A percentile compares a stretch with the other conserved stretches of the same genome.
Evolutionary conservation across 2,329 filamentous ascomycete genomes (phyloP).

Genomic region (Fusarium secorum): DNA sequence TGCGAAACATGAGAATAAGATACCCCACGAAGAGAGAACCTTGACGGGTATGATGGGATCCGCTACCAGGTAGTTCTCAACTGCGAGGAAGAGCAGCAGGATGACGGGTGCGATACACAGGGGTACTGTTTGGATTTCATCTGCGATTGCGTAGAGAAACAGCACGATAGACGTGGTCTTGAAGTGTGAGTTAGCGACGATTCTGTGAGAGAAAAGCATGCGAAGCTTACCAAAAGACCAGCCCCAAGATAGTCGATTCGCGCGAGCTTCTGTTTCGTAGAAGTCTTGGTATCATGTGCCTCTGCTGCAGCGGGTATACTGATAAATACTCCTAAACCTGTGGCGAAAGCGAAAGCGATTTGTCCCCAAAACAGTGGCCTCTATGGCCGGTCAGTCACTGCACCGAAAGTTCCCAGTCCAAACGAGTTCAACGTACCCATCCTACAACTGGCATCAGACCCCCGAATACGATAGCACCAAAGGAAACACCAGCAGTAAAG

Average conservation of each 20-base stretch:
- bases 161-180: slow-evolving; percentile 72
- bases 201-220: not conserved
- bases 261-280: slow-evolving; percentile 63
- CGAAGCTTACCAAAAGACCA: slow-evolving; percentile 63
- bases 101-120: slow-evolving; percentile 65
- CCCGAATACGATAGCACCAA: slow-evolving; percentile 75
- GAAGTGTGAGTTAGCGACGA: not conserved
- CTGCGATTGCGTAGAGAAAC: slow-evolving; percentile 75
- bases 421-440: slow-evolving; percentile 65
- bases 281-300: slow-evolving; percentile 27
- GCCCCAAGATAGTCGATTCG: slow-evolving; percentile 80
- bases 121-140: slow-evolving; percentile 65
- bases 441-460: slow-evolving; percentile 69
- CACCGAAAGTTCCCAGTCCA: not conserved
- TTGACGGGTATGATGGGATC: slow-evolving; percentile 80
- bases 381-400: slow-evolving; percentile 49
- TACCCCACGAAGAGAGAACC: slow-evolving; percentile 73
- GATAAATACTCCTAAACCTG: slow-evolving; percentile 69
- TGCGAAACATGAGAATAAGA: slow-evolving; percentile 75
- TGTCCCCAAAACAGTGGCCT: slow-evolving; percentile 78
- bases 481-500: slow-evolving; percentile 74
- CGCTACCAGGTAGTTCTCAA: slow-evolving; percentile 68
- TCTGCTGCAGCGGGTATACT: slow-evolving; percentile 63
- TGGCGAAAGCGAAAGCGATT: slow-evolving; percentile 67
- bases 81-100: slow-evolving; percentile 63